Percentiles rank a stretch among this genome's conserved stretches.
Evolutionary conservation across 768 basidiomycete genomes (phyloP).

Genomic region (Kwoniella mangroviensis): DNA sequence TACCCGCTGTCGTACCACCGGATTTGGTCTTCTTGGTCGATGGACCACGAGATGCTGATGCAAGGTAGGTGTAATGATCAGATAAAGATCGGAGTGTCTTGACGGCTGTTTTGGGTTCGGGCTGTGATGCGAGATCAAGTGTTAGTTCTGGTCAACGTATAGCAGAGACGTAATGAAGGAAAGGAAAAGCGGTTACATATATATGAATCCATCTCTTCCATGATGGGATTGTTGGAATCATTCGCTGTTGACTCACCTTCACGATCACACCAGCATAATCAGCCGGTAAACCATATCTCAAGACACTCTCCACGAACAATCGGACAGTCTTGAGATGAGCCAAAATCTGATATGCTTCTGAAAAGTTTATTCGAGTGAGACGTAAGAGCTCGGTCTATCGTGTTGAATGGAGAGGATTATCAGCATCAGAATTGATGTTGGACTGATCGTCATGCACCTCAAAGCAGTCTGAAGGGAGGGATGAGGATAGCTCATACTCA

Average conservation of each 20-base stretch:
- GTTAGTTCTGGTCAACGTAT: neutral
- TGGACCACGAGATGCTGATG: slow-evolving; percentile 66
- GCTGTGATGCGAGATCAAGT: slow-evolving; percentile 61
- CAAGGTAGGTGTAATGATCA: slow-evolving; percentile 77
- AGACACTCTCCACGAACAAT: slow-evolving; percentile 90
- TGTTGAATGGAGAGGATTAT: neutral
- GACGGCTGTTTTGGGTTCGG: slow-evolving; percentile 81
- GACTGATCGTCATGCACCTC: too few species aligned
- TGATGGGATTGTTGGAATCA: too few species aligned
- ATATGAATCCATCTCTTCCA: too few species aligned
- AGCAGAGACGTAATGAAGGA: too few species aligned
- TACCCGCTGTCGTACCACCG: slow-evolving; percentile 58
- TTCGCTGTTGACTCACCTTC: slow-evolving; percentile 64
- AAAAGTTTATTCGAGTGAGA: slow-evolving; percentile 91
- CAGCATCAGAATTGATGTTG: too few species aligned
- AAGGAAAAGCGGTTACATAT: too few species aligned
- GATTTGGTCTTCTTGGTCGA: slow-evolving; percentile 58
- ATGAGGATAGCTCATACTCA: slow-evolving; percentile 58
- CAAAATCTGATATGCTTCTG: slow-evolving; percentile 90
- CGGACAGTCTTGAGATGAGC: slow-evolving; percentile 91
- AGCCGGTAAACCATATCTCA: slow-evolving; percentile 92
- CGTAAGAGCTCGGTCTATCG: slow-evolving; percentile 84
- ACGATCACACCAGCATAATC: slow-evolving; percentile 81
- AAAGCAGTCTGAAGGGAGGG: too few species aligned
- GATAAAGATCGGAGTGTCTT: slow-evolving; percentile 76